These are phyloP conservation scores for Lupinus albus DNA, from an alignment of 306 rosid genomes.

Conservation along the genomic window DNA sequence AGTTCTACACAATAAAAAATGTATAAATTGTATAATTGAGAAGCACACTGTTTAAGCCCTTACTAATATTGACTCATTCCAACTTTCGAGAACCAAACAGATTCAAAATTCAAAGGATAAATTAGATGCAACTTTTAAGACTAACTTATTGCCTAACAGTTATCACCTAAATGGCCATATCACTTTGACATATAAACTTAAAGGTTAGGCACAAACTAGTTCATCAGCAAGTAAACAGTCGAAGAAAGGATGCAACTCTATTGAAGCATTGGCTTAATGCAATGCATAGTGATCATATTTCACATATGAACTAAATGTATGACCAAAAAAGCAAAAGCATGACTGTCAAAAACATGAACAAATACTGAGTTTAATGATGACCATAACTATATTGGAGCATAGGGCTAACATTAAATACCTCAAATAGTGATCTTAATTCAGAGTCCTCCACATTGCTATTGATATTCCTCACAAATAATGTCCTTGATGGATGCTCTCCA, in stretches of 20 bases:
- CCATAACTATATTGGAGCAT: constrained; percentile 5
- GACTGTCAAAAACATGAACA: constrained; percentile 16
- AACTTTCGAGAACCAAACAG: constrained; percentile 10
- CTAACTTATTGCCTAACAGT: background rate
- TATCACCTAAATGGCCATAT: background rate
- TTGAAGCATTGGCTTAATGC: constrained; percentile 19
- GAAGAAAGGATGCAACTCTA: constrained; percentile 16
- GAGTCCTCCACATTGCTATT: constrained; percentile 78
- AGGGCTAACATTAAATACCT: constrained; percentile 49
- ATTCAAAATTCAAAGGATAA: constrained; percentile 11
- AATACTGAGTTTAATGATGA: constrained; percentile 11
- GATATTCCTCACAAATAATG: constrained; percentile 76
- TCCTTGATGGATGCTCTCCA: constrained; percentile 90
- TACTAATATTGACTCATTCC: background rate
- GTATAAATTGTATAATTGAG: background rate
- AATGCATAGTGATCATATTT: constrained; percentile 59
- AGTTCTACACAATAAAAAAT: background rate
- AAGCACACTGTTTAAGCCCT: constrained; percentile 6
- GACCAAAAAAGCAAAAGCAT: constrained; percentile 1
- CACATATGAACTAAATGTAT: constrained; percentile 22
- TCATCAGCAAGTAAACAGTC: background rate
- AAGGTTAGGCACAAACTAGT: background rate
- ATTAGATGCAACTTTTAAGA: background rate
- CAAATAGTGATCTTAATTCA: constrained; percentile 69
- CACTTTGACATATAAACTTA: background rate